Conservation (phyloP, 768 basidiomycete species). For the Leccinum subtestaceum region DNA sequence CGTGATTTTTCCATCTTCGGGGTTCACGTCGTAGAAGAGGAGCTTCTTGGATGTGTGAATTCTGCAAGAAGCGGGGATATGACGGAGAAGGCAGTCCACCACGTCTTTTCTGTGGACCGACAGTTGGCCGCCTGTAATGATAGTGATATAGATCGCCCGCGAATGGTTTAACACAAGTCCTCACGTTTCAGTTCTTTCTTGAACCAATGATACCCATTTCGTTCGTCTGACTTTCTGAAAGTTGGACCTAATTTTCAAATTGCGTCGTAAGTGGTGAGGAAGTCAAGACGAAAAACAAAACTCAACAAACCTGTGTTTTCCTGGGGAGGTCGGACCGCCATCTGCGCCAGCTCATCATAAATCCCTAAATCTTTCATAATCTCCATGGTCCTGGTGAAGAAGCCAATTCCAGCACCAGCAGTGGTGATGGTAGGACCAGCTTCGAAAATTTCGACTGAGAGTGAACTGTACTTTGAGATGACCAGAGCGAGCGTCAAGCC, state of each 20-base stretch:
- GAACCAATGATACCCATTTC: slow-evolving; percentile 30
- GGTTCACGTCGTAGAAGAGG: slow-evolving; percentile 24
- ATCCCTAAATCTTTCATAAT: slow-evolving; percentile 40
- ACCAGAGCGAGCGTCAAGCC: slow-evolving; percentile 35
- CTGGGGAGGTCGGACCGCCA: slow-evolving; percentile 15
- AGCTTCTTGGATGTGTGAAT: slow-evolving; percentile 38
- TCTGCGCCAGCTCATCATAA: slow-evolving; percentile 29
- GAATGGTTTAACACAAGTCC: neutral
- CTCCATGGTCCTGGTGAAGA: slow-evolving; percentile 49
- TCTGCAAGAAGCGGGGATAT: slow-evolving; percentile 26
- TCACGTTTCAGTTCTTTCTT: slow-evolving; percentile 27
- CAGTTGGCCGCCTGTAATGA: slow-evolving; percentile 26
- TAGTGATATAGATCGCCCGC: neutral
- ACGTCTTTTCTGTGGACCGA: slow-evolving; percentile 39
- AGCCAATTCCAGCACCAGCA: slow-evolving; percentile 44
- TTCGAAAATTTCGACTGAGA: slow-evolving; percentile 42
- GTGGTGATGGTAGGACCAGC: slow-evolving; percentile 38
- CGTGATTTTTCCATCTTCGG: slow-evolving; percentile 22
- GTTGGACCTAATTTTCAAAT: slow-evolving; percentile 16
- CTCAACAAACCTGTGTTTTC: slow-evolving; percentile 19
- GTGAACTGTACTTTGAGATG: slow-evolving; percentile 22
- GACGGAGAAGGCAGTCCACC: slow-evolving; percentile 30
- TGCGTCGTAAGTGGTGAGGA: neutral
- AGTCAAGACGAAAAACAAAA: neutral
- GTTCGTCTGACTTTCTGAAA: slow-evolving; percentile 35